Evolutionary conservation across 768 basidiomycete genomes (phyloP).

Genomic region (Mycena galopus): DNA sequence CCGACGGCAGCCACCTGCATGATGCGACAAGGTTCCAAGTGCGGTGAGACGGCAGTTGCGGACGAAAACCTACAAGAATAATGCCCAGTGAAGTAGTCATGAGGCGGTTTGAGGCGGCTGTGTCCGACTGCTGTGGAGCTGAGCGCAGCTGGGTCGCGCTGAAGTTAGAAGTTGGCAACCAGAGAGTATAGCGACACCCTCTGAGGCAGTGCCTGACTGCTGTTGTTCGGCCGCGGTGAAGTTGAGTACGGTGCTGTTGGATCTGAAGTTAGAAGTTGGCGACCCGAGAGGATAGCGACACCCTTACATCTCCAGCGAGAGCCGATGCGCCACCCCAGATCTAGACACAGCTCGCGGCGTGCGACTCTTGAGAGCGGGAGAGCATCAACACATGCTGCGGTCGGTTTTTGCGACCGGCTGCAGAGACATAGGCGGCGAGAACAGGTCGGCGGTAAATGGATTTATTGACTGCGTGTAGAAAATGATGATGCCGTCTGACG

Average conservation of each 20-base stretch:
- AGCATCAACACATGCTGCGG: not conserved
- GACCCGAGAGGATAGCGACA: not conserved
- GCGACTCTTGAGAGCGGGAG: not conserved
- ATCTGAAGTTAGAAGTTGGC: too few species aligned
- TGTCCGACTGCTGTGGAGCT: not conserved
- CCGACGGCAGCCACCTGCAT: constrained; percentile 1
- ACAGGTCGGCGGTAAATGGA: not conserved
- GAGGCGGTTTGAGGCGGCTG: not conserved
- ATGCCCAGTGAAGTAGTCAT: not conserved
- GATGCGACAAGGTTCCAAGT: constrained; percentile 3
- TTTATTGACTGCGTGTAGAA: not conserved
- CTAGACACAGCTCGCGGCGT: not conserved
- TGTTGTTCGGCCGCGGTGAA: too few species aligned
- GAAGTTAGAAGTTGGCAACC: not conserved
- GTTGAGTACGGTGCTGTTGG: too few species aligned
- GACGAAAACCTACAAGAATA: not conserved
- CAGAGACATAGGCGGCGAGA: not conserved
- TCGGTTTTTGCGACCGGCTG: not conserved
- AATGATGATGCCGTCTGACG: not conserved
- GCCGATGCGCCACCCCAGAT: not conserved
- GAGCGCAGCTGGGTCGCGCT: not conserved
- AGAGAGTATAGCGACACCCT: not conserved
- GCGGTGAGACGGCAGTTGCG: constrained; percentile 10
- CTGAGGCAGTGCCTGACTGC: too few species aligned
- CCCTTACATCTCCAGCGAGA: not conserved